Conservation (phyloP, 495 filamentous ascomycete genomes). For the Paragyromitra xinjiangensis region DNA sequence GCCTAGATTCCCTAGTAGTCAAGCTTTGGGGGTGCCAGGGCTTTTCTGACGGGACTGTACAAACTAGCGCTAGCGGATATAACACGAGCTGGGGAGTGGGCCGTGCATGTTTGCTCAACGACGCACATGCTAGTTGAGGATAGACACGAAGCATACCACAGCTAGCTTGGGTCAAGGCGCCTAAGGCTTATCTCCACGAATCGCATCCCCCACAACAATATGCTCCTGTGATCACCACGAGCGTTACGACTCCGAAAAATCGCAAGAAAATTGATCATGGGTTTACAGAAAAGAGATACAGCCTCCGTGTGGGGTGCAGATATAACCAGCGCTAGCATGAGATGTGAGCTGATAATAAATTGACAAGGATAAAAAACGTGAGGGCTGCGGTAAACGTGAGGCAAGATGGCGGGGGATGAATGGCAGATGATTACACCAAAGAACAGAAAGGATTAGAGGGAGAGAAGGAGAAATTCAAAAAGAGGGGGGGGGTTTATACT, state of each 20-base stretch:
- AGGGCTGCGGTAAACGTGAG: neutral
- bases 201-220: neutral
- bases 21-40: too few species aligned
- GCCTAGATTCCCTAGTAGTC: too few species aligned
- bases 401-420: neutral
- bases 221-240: neutral
- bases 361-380: neutral
- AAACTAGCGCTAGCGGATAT: neutral
- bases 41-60: too few species aligned
- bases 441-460: neutral
- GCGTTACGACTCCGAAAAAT: neutral
- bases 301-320: neutral
- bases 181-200: neutral
- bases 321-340: neutral
- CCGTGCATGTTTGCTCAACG: neutral
- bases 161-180: neutral
- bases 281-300: neutral
- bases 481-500: constrained; percentile 4
- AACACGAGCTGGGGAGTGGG: neutral
- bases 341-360: neutral
- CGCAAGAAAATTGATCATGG: neutral
- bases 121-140: neutral
- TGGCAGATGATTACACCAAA: neutral
- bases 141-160: neutral
- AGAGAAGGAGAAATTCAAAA: neutral